Base-by-base conservation (phyloP, 2,329 filamentous ascomycete genomes). In the Colletotrichum sansevieriae region DNA sequence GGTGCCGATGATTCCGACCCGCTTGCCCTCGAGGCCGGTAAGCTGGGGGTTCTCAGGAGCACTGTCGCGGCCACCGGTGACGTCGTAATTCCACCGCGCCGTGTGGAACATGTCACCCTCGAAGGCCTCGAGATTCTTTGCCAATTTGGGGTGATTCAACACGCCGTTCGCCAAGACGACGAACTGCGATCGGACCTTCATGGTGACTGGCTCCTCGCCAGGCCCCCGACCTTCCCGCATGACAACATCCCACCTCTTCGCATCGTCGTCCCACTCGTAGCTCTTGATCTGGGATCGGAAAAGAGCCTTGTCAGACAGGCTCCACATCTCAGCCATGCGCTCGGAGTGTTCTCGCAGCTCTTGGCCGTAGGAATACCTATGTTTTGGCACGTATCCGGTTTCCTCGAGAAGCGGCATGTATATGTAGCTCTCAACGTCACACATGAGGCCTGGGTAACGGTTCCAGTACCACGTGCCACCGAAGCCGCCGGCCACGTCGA, bases 321-420 rank as follows among this genome's bases (percentile, higher is more conserved):
- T 73, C 70, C 78, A 86, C 58, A 81, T 79, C 15, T 78, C 72
- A 1, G 81, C 82, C 35, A 87, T 79, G 9, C 76, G 74, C 10
- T 83, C 75, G 3, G 79, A 78, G 72, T 87, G 80, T 37, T 76
- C 74, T 1, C 80, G 77, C 8, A 86, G 55, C 60, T 87, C 85
- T 3, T 75, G 71, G 0, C 82, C 84, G 10, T 76, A 76, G 0
- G 81, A 76, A 70, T 85, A 87, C 47, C 81, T 81, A 49, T 85
- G 79, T 15, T 79, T 84, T 0, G 88, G 89, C 74, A 89, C 83
- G 72, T 88, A 89, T 0, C 83, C 84, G 2, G 82, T 88, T 75
- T 90, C 87, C 68, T 90, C 88, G 2, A 90, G 80, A 12, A 89
- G 76, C 3, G 88, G 87, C 76, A 90, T 76, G 72, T 90, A 91